Percentiles rank a stretch among this genome's conserved stretches.
Conservation (phyloP, 164 flowering plant genomes). For the Amborella trichopoda region DNA sequence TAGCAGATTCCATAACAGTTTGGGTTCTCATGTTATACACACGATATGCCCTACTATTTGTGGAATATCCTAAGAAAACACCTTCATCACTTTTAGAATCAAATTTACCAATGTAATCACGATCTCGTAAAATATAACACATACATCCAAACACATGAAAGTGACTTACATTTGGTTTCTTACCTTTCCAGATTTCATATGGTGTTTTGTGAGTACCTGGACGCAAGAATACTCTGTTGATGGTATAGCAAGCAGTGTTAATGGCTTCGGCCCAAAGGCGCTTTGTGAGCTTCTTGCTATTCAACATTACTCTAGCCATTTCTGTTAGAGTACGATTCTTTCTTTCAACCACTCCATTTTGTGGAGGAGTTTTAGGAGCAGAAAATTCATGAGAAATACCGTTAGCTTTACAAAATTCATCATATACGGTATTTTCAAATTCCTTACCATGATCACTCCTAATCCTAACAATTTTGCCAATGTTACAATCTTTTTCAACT, state of each 20-base stretch:
- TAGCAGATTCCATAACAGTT: not conserved
- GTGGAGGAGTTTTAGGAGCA: no score
- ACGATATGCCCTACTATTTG: constrained; percentile 1
- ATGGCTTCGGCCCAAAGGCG: not conserved
- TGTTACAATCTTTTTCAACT: not conserved
- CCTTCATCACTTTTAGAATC: not conserved
- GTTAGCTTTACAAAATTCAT: not conserved
- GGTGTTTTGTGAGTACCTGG: not conserved
- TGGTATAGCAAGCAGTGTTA: not conserved
- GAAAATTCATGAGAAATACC: not conserved
- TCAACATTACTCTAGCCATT: no score
- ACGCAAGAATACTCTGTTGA: not conserved
- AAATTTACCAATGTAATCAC: not conserved
- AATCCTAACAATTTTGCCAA: no score
- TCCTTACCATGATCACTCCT: not conserved
- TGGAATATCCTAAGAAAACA: not conserved
- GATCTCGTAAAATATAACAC: not conserved
- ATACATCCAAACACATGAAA: not conserved
- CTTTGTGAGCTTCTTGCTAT: not conserved
- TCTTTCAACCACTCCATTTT: no score
- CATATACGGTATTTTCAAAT: not conserved
- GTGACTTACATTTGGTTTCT: not conserved
- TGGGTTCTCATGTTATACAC: not conserved
- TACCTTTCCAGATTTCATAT: not conserved
- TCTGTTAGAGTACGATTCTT: no score